Conservation (phyloP, 192 early-diverging fungal species). For the Chytriomyces confervae region DNA sequence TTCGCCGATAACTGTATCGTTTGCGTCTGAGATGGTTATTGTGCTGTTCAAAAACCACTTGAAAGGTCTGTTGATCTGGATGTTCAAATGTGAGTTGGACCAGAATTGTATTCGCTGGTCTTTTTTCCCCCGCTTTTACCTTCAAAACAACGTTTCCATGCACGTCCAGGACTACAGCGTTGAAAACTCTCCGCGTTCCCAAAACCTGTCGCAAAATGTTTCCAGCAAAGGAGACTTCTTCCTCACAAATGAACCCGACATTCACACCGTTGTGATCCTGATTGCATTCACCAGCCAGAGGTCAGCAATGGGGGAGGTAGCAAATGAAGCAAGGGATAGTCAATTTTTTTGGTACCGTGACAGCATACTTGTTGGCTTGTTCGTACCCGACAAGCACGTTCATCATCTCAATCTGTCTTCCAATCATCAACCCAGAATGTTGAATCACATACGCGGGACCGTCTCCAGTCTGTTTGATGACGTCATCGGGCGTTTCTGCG, state of each 20-base stretch:
- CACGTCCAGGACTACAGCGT: constrained; percentile 73
- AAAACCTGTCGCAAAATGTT: constrained; percentile 74
- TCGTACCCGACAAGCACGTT: constrained; percentile 78
- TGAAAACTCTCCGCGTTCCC: constrained; percentile 75
- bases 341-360: constrained; percentile 59
- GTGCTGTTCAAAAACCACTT: constrained; percentile 76
- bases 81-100: neutral
- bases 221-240: constrained; percentile 65
- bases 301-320: neutral
- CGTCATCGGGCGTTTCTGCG: constrained; percentile 37
- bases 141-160: constrained; percentile 75
- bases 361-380: constrained; percentile 86
- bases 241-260: constrained; percentile 85
- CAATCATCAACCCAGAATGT: constrained; percentile 69
- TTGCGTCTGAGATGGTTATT: constrained; percentile 68
- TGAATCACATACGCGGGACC: constrained; percentile 42
- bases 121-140: constrained; percentile 39
- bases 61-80: constrained; percentile 61
- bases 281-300: neutral
- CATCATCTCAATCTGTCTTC: constrained; percentile 83
- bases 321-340: constrained; percentile 5
- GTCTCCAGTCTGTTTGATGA: constrained; percentile 57
- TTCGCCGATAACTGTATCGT: constrained; percentile 75
- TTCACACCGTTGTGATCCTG: constrained; percentile 50
- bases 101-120: neutral